Conservation (phyloP, 2,329 filamentous ascomycete genomes). For the Madurella fahalii region DNA sequence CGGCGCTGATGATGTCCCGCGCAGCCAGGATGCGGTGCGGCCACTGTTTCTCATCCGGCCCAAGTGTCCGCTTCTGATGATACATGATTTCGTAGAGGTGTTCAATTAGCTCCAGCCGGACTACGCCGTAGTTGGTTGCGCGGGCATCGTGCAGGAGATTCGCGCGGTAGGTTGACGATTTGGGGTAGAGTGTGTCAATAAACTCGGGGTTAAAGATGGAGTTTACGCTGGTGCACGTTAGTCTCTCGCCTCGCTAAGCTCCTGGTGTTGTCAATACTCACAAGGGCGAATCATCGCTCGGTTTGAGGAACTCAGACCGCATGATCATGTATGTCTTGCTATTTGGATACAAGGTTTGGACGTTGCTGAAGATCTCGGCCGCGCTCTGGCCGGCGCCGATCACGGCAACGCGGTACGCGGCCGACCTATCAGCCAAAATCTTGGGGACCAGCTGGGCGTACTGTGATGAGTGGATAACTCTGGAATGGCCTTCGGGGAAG, state of each 20-base stretch:
- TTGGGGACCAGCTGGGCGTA: constrained; percentile 64
- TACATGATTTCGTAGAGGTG: constrained; percentile 85
- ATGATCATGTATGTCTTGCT: constrained; percentile 74
- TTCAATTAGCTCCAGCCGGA: constrained; percentile 86
- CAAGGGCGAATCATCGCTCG: constrained; percentile 96
- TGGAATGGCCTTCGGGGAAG: constrained; percentile 65
- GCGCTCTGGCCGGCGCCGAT: constrained; percentile 88
- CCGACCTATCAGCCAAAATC: constrained; percentile 52
- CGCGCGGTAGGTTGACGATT: constrained; percentile 59
- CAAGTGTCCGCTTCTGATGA: constrained; percentile 70
- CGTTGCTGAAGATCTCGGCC: constrained; percentile 90
- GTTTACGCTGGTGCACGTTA: constrained; percentile 63
- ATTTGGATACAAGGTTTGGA: constrained; percentile 78
- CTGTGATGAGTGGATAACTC: constrained; percentile 83
- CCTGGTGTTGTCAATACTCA: constrained; percentile 43
- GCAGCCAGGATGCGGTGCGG: constrained; percentile 74
- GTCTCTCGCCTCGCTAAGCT: background rate
- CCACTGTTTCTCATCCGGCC: constrained; percentile 68
- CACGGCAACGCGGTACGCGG: constrained; percentile 72
- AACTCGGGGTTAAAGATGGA: constrained; percentile 91
- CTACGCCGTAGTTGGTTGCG: constrained; percentile 91
- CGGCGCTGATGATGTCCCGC: constrained; percentile 61
- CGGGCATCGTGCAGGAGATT: constrained; percentile 63
- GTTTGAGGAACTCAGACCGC: constrained; percentile 75
- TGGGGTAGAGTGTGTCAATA: constrained; percentile 71